These are phyloP conservation scores for Ceriops tagal DNA, from an alignment of 345 rosid species.

Conservation along the genomic window DNA sequence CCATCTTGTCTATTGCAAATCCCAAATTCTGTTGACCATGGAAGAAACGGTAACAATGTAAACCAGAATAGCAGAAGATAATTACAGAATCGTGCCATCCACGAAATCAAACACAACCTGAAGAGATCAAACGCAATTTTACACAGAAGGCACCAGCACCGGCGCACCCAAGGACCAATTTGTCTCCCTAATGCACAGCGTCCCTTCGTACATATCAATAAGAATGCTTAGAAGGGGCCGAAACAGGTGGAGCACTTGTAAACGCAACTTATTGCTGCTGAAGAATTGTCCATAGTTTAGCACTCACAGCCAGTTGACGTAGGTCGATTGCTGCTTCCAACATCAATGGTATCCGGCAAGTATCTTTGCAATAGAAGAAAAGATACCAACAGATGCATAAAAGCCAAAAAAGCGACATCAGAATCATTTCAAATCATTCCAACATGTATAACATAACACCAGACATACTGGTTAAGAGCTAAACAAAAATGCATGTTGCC, in stretches of 20 bases:
- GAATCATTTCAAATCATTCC: not conserved
- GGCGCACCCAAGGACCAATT: constrained; percentile 15
- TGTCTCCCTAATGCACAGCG: constrained; percentile 40
- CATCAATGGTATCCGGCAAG: constrained; percentile 74
- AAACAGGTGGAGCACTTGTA: constrained; percentile 17
- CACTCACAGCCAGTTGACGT: constrained; percentile 64
- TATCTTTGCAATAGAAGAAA: constrained; percentile 37
- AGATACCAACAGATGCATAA: constrained; percentile 2
- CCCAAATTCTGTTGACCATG: not conserved
- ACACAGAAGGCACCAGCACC: constrained; percentile 8
- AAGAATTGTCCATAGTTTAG: constrained; percentile 20
- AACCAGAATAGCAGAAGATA: not conserved
- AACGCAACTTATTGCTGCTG: constrained; percentile 16
- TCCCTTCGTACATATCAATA: constrained; percentile 16
- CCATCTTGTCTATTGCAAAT: too few species aligned
- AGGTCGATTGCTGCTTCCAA: constrained; percentile 50
- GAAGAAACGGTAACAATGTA: not conserved
- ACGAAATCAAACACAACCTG: constrained; percentile 17
- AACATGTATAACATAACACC: not conserved
- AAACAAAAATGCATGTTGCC: too few species aligned
- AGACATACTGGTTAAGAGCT: too few species aligned
- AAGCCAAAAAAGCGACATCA: constrained; percentile 8
- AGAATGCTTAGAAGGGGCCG: constrained; percentile 15
- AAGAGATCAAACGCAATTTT: constrained; percentile 13
- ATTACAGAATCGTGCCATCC: not conserved